Conservation (phyloP, 2,329 filamentous ascomycete genomes). For the Fusarium sp. region DNA sequence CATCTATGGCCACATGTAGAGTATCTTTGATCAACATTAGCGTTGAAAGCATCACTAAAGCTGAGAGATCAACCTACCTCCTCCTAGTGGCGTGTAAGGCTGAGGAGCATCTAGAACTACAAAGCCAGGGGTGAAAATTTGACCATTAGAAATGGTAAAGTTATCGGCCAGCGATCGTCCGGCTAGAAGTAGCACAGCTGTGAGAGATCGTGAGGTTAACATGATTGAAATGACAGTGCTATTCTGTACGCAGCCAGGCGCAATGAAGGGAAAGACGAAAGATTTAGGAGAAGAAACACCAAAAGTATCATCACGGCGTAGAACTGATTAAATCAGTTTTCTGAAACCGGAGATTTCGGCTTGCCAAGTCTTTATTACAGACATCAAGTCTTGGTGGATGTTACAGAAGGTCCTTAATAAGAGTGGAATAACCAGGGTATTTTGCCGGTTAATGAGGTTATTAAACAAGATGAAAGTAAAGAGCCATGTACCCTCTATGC, state of each 20-base stretch:
- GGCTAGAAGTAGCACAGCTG: conserved; percentile 40
- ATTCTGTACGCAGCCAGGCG: neutral
- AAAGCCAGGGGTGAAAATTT: conserved; percentile 76
- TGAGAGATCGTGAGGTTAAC: conserved; percentile 17
- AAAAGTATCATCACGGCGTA: conserved; percentile 4
- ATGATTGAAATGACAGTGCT: conserved; percentile 8
- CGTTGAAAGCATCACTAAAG: neutral
- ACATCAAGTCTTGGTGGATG: conserved; percentile 18
- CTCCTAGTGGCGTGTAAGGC: conserved; percentile 71
- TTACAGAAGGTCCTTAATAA: conserved; percentile 27
- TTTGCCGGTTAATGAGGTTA: conserved; percentile 21
- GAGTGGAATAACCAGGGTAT: conserved; percentile 38
- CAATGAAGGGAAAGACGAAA: neutral
- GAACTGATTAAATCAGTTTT: conserved; percentile 18
- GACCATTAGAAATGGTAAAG: conserved; percentile 71
- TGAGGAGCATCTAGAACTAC: conserved; percentile 74
- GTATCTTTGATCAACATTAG: conserved; percentile 51
- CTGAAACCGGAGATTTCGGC: conserved; percentile 32
- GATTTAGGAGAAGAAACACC: neutral
- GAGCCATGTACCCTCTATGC: neutral
- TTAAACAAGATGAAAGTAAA: neutral
- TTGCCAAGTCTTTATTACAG: conserved; percentile 13
- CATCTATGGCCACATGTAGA: conserved; percentile 74
- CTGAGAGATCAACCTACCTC: conserved; percentile 58
- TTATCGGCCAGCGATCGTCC: conserved; percentile 49